Conservation (phyloP, 768 basidiomycete genomes). For the Boletus patriciae region DNA sequence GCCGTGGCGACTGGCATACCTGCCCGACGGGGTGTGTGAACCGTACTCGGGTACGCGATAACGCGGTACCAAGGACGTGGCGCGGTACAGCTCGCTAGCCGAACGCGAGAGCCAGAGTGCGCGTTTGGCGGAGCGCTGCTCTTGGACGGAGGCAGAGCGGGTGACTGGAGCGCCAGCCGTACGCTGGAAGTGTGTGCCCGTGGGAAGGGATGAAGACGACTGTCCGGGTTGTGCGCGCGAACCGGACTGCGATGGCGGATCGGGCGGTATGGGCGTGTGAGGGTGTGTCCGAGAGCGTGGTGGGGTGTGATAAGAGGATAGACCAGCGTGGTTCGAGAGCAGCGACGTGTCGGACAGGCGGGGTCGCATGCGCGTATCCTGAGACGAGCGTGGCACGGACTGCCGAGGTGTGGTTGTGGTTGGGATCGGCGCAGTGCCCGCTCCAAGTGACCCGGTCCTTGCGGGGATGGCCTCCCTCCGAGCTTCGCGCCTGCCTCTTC, state of each 20-base stretch:
- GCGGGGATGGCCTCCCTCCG: neutral
- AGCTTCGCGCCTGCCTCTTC: neutral
- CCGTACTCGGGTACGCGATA: neutral
- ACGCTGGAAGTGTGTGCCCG: neutral
- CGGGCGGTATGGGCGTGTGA: neutral
- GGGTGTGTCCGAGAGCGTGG: neutral
- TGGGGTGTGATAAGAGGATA: neutral
- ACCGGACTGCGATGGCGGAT: neutral
- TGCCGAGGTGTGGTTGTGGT: neutral
- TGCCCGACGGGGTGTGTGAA: neutral
- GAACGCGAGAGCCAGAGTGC: slow-evolving; percentile 21
- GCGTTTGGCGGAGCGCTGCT: slow-evolving; percentile 12
- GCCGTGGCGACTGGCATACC: neutral
- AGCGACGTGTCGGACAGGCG: slow-evolving; percentile 3
- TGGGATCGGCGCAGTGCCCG: neutral
- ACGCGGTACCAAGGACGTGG: neutral
- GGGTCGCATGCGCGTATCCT: neutral
- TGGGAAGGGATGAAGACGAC: neutral
- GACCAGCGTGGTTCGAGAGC: neutral
- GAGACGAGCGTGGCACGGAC: neutral
- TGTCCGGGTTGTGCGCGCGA: neutral
- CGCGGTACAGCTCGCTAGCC: slow-evolving; percentile 23
- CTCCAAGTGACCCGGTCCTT: neutral
- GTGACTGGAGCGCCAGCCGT: neutral
- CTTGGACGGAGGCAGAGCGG: slow-evolving; percentile 3